A percentile compares a stretch with the other conserved stretches of the same genome.
Evolutionary conservation across 441 rosid genomes (phyloP).

Genomic region (Eutrema salsugineum): DNA sequence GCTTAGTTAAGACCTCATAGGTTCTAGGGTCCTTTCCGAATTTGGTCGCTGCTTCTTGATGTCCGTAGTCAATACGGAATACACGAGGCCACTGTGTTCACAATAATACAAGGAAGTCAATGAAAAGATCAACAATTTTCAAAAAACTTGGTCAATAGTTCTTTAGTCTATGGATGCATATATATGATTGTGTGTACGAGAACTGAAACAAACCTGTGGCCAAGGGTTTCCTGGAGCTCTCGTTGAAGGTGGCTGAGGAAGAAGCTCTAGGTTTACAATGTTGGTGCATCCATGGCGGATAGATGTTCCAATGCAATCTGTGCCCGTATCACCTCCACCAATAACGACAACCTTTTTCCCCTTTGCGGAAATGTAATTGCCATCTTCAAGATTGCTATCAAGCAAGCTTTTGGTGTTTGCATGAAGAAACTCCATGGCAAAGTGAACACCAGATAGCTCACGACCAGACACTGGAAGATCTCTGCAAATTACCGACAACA

Average conservation of each 20-base stretch:
- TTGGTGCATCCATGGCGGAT: constrained; percentile 91
- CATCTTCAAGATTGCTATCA: constrained; percentile 81
- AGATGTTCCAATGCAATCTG: constrained; percentile 99
- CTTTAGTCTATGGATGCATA: not conserved
- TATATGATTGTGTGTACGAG: not conserved
- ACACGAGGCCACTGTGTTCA: constrained; percentile 91
- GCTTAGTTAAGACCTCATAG: constrained; percentile 89
- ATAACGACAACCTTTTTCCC: constrained; percentile 97
- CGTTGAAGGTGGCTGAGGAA: constrained; percentile 80
- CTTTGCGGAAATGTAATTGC: constrained; percentile 87
- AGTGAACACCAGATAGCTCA: constrained; percentile 83
- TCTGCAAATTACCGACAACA: constrained; percentile 44
- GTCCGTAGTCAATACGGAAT: constrained; percentile 97
- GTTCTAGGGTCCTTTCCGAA: constrained; percentile 97
- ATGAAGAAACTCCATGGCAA: constrained; percentile 99
- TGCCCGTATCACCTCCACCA: constrained; percentile 99
- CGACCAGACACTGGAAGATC: constrained; percentile 98
- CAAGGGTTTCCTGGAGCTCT: constrained; percentile 99
- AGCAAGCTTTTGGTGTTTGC: constrained; percentile 98
- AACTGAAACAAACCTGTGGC: constrained; percentile 79
- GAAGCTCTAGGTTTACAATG: constrained; percentile 92
- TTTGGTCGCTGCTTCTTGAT: constrained; percentile 90
- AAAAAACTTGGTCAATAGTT: not conserved
- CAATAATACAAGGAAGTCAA: constrained; percentile 3
- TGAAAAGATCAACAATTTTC: not conserved